These are phyloP conservation scores for Rosa rugosa DNA, from an alignment of 306 rosid genomes.

Conservation along the genomic window DNA sequence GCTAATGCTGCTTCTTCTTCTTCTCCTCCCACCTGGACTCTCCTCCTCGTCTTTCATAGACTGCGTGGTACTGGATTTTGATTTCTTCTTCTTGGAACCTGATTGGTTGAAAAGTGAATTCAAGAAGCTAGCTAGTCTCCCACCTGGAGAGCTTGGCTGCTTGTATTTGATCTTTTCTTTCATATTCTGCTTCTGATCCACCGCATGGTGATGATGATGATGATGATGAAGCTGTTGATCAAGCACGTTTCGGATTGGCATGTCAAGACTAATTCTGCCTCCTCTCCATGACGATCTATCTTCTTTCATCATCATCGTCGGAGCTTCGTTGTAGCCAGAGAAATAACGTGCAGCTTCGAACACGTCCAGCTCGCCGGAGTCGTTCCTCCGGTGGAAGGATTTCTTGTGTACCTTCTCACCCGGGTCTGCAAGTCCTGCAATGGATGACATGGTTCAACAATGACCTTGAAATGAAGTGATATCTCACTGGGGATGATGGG, in stretches of 20 bases:
- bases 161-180: slow-evolving; percentile 70
- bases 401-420: slow-evolving; percentile 58
- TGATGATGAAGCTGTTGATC: slow-evolving; percentile 46
- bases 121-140: slow-evolving; percentile 86
- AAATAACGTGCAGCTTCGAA: slow-evolving; percentile 89
- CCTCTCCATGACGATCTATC: slow-evolving; percentile 43
- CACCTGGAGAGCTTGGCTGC: slow-evolving; percentile 97
- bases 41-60: slow-evolving; percentile 78
- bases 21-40: slow-evolving; percentile 68
- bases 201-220: slow-evolving; percentile 38
- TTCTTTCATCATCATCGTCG: slow-evolving; percentile 53
- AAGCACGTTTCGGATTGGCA: slow-evolving; percentile 75
- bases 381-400: slow-evolving; percentile 64
- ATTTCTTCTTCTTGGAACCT: slow-evolving; percentile 82
- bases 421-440: slow-evolving; percentile 47
- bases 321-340: slow-evolving; percentile 77
- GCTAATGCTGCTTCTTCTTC: slow-evolving; percentile 88
- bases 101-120: slow-evolving; percentile 92
- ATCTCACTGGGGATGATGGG: slow-evolving; percentile 23
- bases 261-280: slow-evolving; percentile 86
- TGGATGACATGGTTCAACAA: slow-evolving; percentile 61
- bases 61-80: slow-evolving; percentile 55
- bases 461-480: slow-evolving; percentile 7
- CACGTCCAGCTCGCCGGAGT: slow-evolving; percentile 82
- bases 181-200: slow-evolving; percentile 40